Base-by-base conservation (phyloP, 331 rosid species). In the Rosa hybrid region DNA sequence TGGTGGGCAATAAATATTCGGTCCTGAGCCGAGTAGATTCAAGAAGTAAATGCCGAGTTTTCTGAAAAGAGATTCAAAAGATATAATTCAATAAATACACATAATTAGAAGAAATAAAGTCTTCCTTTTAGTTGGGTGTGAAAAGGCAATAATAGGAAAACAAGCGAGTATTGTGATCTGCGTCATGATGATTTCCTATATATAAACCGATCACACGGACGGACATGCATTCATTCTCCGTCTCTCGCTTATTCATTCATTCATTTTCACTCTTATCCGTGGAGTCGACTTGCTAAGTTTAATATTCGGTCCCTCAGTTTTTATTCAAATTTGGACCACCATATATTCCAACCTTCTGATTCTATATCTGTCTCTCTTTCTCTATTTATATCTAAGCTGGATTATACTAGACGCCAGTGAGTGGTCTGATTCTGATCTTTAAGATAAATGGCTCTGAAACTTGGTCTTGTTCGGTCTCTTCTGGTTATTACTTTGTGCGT, bases 381-480 rank as follows among this genome's bases (percentile, higher is more conserved):
- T 62, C 8, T 12, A 4, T 12, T 8, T 25, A 25, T 62, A 62
- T 25, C 4, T 23, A 62, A 62, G 38, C 16, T 27, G 0, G 41
- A 4, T 3, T 4, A n/a, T 4, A 25, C 68, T 25, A 62, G 68
- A 25, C 67, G 14, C 38, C 38, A 62, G 69, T 27, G 69, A 63
- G 65, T 23, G 39, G 68, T 62, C 17, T 21, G 0, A 23, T 10
- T 54, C 21, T 20, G 8, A 11, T 13, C 1, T 10, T 14, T 16
- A 64, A 60, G 38, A 38, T 5, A 27, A 64, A 85, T 87, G 95
- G 88, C 68, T 67, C 50, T 81, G 56, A 67, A 38, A 49, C 49
- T 51, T 53, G 12, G 54, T 5, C 62, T 34, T 11, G 51, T 62
- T 21, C 1, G 71, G 54, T 39, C 77, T 70, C 23, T 78, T 51